A percentile compares a stretch with the other conserved stretches of the same genome.
Conservation (phyloP, 331 rosid species). For the Malus hybrid region DNA sequence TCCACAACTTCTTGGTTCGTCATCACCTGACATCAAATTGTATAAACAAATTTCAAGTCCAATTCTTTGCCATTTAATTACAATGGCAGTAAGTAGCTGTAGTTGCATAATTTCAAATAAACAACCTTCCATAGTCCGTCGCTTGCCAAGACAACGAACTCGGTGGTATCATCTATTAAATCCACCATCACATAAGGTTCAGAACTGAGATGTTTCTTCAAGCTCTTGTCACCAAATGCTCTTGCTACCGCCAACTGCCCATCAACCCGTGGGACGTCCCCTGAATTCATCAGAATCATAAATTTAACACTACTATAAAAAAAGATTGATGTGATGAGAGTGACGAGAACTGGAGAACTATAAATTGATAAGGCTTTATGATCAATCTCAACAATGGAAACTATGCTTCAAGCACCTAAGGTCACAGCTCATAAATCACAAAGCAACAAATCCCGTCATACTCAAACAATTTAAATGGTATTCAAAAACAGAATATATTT, state of each 20-base stretch:
- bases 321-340: background rate
- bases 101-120: background rate
- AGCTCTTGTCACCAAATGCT: slow-evolving; percentile 94
- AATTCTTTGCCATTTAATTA: background rate
- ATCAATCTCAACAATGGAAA: background rate
- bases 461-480: background rate
- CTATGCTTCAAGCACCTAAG: background rate
- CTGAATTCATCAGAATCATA: slow-evolving; percentile 29
- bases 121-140: slow-evolving; percentile 98
- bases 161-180: slow-evolving; percentile 46
- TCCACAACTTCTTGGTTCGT: slow-evolving; percentile 84
- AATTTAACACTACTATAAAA: background rate
- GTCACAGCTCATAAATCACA: background rate
- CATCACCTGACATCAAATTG: slow-evolving; percentile 59
- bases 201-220: slow-evolving; percentile 83
- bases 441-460: background rate
- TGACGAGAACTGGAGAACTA: background rate
- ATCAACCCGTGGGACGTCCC: slow-evolving; percentile 94
- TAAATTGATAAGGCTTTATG: background rate
- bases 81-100: background rate
- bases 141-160: slow-evolving; percentile 81
- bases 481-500: background rate
- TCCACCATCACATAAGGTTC: slow-evolving; percentile 60
- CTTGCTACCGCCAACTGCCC: slow-evolving; percentile 95
- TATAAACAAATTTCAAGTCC: background rate